Evolutionary conservation across 225 moss, liverwort and hornwort species (phyloP).

Genomic region (Physcomitrium patens): DNA sequence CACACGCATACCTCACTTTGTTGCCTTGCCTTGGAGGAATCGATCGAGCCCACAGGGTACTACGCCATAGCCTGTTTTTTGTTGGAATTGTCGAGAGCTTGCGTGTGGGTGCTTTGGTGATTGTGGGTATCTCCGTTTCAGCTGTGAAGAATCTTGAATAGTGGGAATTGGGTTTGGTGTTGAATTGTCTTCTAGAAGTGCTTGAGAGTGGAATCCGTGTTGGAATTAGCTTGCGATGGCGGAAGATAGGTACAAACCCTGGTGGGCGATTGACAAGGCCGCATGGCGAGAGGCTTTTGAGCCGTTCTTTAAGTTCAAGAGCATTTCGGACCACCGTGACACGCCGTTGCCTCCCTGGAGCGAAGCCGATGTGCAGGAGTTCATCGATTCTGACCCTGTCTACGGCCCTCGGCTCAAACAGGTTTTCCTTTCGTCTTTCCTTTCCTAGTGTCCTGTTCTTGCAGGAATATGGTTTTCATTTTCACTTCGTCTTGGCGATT

Average conservation of each 20-base stretch:
- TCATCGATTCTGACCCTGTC: slow-evolving; percentile 76
- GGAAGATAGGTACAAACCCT: slow-evolving; percentile 67
- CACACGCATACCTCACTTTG: no score
- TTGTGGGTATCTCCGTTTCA: no score
- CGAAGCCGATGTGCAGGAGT: slow-evolving; percentile 77
- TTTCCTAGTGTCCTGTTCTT: neutral
- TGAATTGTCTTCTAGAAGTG: neutral
- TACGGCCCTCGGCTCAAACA: slow-evolving; percentile 71
- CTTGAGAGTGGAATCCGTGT: neutral
- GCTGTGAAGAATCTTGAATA: no score
- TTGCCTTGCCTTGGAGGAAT: no score
- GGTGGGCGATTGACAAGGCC: slow-evolving; percentile 95
- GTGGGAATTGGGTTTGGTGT: neutral
- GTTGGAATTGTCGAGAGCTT: no score
- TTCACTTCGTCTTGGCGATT: no score
- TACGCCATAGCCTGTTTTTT: no score
- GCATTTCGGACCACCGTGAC: slow-evolving; percentile 62
- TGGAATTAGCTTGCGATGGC: slow-evolving; percentile 8
- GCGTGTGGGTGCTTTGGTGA: no score
- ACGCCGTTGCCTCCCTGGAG: slow-evolving; percentile 80
- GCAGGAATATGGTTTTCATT: neutral
- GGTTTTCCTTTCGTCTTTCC: slow-evolving; percentile 21
- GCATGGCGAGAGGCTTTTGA: slow-evolving; percentile 86
- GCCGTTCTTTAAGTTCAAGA: slow-evolving; percentile 61
- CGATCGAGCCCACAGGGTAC: no score